Percentiles rank a stretch among this genome's conserved stretches.
Conservation (phyloP, 2,329 filamentous ascomycete genomes). For the Cryoendolithus antarcticus region DNA sequence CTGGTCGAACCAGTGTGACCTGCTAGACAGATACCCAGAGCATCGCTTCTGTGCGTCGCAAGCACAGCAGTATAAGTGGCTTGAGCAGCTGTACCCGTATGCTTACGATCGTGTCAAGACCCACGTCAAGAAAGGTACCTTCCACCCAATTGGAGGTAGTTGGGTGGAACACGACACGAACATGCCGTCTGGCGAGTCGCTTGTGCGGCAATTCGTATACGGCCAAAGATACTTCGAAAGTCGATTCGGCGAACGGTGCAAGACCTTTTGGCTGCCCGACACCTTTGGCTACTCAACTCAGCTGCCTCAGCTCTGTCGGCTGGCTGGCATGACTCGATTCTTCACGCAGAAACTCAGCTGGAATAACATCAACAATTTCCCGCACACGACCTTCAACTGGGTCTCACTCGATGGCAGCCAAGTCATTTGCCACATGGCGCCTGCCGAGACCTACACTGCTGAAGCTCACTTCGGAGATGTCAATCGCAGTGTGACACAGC, state of each 20-base stretch:
- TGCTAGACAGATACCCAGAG: conserved; percentile 92
- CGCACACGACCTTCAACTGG: conserved; percentile 98
- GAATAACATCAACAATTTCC: conserved; percentile 99
- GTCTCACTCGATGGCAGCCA: conserved; percentile 90
- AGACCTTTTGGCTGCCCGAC: conserved; percentile 94
- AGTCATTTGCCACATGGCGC: conserved; percentile 95
- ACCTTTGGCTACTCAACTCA: conserved; percentile 97
- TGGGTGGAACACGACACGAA: conserved; percentile 99
- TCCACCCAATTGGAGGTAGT: conserved; percentile 90
- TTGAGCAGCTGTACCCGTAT: conserved; percentile 77
- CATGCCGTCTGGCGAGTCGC: conserved; percentile 85
- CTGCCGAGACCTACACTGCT: conserved; percentile 88
- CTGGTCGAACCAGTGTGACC: conserved; percentile 91
- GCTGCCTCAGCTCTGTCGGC: conserved; percentile 80
- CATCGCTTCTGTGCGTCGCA: conserved; percentile 86
- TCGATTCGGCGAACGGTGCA: conserved; percentile 76
- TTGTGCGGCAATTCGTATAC: conserved; percentile 88
- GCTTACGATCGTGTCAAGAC: conserved; percentile 82
- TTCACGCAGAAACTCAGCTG: conserved; percentile 98
- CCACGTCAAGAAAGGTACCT: conserved; percentile 80
- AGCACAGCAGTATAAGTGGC: conserved; percentile 96
- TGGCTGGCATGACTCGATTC: conserved; percentile 94
- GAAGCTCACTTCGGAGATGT: conserved; percentile 92
- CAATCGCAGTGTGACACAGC: conserved; percentile 73
- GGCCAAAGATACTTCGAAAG: conserved; percentile 92